phyloP scores from a whole-genome alignment of 257 asterid genomes.

The Solanum etuberosum region DNA sequence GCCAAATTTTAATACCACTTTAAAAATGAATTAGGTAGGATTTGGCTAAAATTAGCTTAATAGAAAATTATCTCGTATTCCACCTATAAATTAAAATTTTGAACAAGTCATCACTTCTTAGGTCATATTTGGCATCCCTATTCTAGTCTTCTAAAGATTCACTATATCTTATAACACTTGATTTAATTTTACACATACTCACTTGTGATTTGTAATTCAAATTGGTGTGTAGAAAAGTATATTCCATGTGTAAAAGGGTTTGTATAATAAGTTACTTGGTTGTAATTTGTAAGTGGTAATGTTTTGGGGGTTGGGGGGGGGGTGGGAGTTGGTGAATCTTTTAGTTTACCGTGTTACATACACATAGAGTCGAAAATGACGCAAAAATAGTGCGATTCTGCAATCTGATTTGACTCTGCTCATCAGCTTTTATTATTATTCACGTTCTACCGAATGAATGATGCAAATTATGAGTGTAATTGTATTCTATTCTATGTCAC shows the following conservation, averaged over 20 bases:
- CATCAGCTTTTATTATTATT: neutral
- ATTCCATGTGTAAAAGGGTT: neutral
- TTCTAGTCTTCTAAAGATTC: neutral
- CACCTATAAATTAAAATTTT: neutral
- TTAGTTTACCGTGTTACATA: neutral
- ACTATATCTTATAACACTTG: neutral
- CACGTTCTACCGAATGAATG: neutral
- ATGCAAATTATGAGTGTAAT: neutral
- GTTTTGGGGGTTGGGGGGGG: neutral
- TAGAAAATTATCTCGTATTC: neutral
- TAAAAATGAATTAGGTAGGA: neutral
- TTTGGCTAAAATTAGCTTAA: no score
- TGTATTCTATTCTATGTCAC: neutral
- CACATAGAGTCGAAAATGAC: neutral
- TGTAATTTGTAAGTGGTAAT: neutral
- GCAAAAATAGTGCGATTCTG: conserved; percentile 5
- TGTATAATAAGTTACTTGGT: neutral
- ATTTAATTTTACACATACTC: neutral
- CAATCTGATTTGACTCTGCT: conserved; percentile 4
- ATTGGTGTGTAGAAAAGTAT: neutral
- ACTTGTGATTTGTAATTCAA: neutral
- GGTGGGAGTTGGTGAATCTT: neutral
- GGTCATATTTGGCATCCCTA: neutral
- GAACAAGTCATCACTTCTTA: neutral
- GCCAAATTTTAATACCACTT: neutral